Evolutionary conservation across 1,284 basidiomycete species (phyloP), one percentile per base, ranked within the genome.

Genomic region (Trichosporon sp.): DNA sequence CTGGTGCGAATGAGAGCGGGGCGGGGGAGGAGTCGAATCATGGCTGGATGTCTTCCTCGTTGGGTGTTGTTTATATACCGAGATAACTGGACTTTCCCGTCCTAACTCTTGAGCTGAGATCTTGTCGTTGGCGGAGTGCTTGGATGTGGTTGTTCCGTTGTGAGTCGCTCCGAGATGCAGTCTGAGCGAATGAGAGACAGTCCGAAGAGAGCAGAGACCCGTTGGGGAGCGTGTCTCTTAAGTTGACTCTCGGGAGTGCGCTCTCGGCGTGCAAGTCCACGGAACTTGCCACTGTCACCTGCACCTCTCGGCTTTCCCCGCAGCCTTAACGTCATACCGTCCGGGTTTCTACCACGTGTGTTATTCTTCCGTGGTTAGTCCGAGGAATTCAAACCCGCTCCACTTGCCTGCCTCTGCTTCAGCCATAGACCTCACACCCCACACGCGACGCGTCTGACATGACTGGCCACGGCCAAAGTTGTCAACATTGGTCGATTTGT

Each of bases 381-480:
- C 59, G 59, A 35, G 59, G 59, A 63, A 63, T 37, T 35, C 59
- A 63, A 63, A 63, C 59, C 59, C 59, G 59, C 59, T 63, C 59
- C 32, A 37, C 59, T 31, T 5, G 14, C 11, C 21, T 21, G 26
- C 21, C 7, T 12, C 31, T 16, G 56, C 59, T 32, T 31, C 31
- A 37, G 35, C 35, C 4, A 31, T 26, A 12, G 38, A 40, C 35
- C 35, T 37, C 35, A 6, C 8, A 10, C 38, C 14, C 56, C 12
- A 4, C 31, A 63, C 32, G 32, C 16, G 14, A 16, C 59, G 14
- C 59, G 31, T 35, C 16, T 7, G 16, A 46, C 14, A 46, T 46
- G 43, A 46, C 43, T 5, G 43, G 43, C 43, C 35, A 37, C 8
- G 35, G 35, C 5, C 35, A 37, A 37, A 7, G 35, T 37, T 46